These are phyloP conservation scores for Candida sakaeoensis DNA, from an alignment of 805 yeast species.

Conservation along the genomic window DNA sequence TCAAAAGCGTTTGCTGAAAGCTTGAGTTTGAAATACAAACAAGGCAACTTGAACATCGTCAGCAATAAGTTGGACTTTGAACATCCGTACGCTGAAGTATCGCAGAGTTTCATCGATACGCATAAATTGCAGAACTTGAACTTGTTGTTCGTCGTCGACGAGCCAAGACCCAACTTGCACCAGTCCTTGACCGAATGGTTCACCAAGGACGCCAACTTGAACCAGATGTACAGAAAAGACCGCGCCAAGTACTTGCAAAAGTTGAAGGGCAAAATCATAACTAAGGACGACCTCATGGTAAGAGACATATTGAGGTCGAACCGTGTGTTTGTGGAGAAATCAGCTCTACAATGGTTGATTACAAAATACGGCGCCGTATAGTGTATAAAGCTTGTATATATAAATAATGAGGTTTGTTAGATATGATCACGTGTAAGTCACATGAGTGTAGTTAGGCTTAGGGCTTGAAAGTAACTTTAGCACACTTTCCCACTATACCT, in stretches of 20 bases:
- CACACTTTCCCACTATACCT: background rate
- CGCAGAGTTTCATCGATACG: constrained; percentile 45
- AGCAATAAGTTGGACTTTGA: constrained; percentile 50
- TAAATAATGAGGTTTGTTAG: background rate
- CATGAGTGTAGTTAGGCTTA: background rate
- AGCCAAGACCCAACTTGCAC: constrained; percentile 56
- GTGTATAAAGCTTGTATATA: constrained; percentile 5
- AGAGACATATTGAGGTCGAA: constrained; percentile 80
- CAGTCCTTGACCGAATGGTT: constrained; percentile 52
- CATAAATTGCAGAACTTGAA: constrained; percentile 50
- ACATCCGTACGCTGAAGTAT: constrained; percentile 41
- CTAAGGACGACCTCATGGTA: constrained; percentile 76
- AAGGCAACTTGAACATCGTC: constrained; percentile 67
- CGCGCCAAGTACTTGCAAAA: constrained; percentile 2
- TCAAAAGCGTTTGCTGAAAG: constrained; percentile 77
- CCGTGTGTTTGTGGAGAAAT: constrained; percentile 66
- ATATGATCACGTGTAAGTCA: constrained; percentile 3
- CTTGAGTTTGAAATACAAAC: constrained; percentile 72
- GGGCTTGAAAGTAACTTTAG: no score
- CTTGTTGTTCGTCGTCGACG: constrained; percentile 66
- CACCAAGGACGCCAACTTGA: constrained; percentile 42
- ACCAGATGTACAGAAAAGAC: constrained; percentile 7
- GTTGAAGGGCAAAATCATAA: constrained; percentile 39
- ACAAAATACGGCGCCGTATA: constrained; percentile 22
- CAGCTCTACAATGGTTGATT: constrained; percentile 62